Evolutionary conservation across 2,329 filamentous ascomycete species (phyloP).

Genomic region (Talaromyces atroroseus): DNA sequence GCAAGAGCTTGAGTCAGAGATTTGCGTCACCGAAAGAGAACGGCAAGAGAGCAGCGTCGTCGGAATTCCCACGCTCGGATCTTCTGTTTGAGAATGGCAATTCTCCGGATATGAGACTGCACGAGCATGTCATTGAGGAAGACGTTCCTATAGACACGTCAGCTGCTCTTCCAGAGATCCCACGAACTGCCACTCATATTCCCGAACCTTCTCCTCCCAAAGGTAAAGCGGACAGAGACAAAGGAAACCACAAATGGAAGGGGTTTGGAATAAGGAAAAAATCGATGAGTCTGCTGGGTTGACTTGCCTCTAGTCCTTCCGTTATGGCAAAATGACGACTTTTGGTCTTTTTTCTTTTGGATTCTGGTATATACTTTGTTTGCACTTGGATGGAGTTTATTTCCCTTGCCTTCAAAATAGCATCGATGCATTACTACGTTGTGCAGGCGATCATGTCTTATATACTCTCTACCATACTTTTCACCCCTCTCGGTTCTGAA

Average conservation of each 20-base stretch:
- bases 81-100: slow-evolving; percentile 6
- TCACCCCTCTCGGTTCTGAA: background rate
- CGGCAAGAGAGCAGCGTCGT: slow-evolving; percentile 29
- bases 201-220: background rate
- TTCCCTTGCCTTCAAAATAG: slow-evolving; percentile 1
- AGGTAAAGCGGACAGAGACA: slow-evolving; percentile 9
- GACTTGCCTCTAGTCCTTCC: background rate
- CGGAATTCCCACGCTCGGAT: slow-evolving; percentile 13
- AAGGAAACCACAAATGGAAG: slow-evolving; percentile 28
- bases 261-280: slow-evolving; percentile 42
- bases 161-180: background rate
- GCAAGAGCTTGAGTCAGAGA: slow-evolving; percentile 73
- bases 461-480: background rate
- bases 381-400: background rate
- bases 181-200: background rate
- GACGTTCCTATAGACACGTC: slow-evolving; percentile 4
- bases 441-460: slow-evolving; percentile 9
- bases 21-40: slow-evolving; percentile 41
- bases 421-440: slow-evolving; percentile 9
- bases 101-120: slow-evolving; percentile 6
- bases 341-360: background rate
- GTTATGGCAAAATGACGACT: background rate
- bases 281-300: slow-evolving; percentile 33
- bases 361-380: slow-evolving; percentile 13
- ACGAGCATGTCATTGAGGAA: slow-evolving; percentile 14